Percentiles rank a stretch among this genome's conserved stretches.
Conservation (phyloP, 306 rosid species). For the Hippophae gyantsensis region DNA sequence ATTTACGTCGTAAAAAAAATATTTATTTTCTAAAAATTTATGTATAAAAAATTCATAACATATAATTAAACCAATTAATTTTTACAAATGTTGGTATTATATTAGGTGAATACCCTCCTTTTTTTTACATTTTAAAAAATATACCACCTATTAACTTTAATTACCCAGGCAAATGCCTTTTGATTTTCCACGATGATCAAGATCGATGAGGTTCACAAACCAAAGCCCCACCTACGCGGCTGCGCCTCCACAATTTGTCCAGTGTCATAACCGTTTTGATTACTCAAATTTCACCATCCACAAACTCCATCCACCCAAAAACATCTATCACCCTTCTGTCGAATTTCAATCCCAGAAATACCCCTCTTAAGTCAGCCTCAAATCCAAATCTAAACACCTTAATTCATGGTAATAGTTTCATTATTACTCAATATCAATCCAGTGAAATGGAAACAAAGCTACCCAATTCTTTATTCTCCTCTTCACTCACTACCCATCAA, state of each 20-base stretch:
- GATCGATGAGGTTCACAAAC: neutral
- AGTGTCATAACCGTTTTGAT: neutral
- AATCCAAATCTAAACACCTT: neutral
- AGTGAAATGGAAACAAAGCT: conserved; percentile 33
- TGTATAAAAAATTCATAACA: too few species aligned
- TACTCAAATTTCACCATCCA: neutral
- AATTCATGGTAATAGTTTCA: conserved; percentile 30
- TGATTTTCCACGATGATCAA: too few species aligned
- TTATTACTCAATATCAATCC: conserved; percentile 34
- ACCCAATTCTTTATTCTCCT: conserved; percentile 20
- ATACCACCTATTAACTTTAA: too few species aligned
- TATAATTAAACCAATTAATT: too few species aligned
- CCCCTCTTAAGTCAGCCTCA: neutral
- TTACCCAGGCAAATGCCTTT: too few species aligned
- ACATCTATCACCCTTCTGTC: neutral
- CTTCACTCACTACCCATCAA: conserved; percentile 10
- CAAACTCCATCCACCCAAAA: neutral
- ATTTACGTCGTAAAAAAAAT: too few species aligned
- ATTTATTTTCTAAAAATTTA: too few species aligned
- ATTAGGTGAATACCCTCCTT: too few species aligned
- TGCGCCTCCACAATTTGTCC: neutral
- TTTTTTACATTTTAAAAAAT: too few species aligned
- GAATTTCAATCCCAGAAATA: neutral
- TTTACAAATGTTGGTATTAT: too few species aligned
- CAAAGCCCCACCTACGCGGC: neutral